These are phyloP conservation scores for Sutorius eximius DNA, from an alignment of 1,284 basidiomycete species.

Conservation along the genomic window DNA sequence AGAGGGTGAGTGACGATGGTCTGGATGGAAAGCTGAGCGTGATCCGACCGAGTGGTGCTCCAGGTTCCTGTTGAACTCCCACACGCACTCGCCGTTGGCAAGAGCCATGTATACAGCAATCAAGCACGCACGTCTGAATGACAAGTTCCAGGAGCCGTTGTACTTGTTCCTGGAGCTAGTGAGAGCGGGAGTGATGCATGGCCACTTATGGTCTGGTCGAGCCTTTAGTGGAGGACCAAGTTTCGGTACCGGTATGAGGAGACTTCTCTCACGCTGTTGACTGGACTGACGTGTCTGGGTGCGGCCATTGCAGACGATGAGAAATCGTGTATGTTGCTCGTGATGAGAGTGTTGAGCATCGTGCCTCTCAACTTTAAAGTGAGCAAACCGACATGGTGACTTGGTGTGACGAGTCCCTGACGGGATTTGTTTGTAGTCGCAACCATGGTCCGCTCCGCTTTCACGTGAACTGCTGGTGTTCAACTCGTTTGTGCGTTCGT, in stretches of 20 bases:
- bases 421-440: slow-evolving; percentile 46
- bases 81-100: slow-evolving; percentile 88
- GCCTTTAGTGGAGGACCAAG: slow-evolving; percentile 93
- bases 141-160: slow-evolving; percentile 97
- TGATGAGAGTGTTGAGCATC: slow-evolving; percentile 95
- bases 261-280: slow-evolving; percentile 15
- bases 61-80: slow-evolving; percentile 85
- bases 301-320: slow-evolving; percentile 68
- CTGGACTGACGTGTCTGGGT: slow-evolving; percentile 16
- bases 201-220: slow-evolving; percentile 85
- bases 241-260: slow-evolving; percentile 77
- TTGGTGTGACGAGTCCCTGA: slow-evolving; percentile 6
- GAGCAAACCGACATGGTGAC: slow-evolving; percentile 24
- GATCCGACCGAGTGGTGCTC: slow-evolving; percentile 13
- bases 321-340: slow-evolving; percentile 88
- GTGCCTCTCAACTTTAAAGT: slow-evolving; percentile 93
- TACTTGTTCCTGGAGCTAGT: slow-evolving; percentile 93
- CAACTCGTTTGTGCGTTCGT: slow-evolving; percentile 93
- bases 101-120: slow-evolving; percentile 87
- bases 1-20: slow-evolving; percentile 63
- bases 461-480: slow-evolving; percentile 96
- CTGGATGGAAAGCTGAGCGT: neutral
- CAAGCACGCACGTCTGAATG: slow-evolving; percentile 79
- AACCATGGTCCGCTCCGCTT: slow-evolving; percentile 91
- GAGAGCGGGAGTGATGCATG: slow-evolving; percentile 93